phyloP scores from a whole-genome alignment of 2,329 filamentous ascomycete genomes.

The Colletotrichum liaoningense region DNA sequence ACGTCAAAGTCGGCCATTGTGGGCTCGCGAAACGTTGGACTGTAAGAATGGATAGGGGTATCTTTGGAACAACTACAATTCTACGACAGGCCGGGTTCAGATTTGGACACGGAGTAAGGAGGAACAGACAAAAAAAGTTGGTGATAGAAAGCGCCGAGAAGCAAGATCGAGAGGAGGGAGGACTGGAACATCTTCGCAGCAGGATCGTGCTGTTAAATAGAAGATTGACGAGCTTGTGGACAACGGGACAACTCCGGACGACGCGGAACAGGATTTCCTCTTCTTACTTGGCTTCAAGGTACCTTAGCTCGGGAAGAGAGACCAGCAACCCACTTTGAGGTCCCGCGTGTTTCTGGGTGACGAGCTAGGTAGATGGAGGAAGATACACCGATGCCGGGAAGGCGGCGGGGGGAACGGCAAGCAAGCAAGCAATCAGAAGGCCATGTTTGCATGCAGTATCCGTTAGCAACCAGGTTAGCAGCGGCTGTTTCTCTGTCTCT shows the following conservation, averaged over 20 bases:
- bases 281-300: background rate
- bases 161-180: background rate
- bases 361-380: background rate
- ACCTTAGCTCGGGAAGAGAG: background rate
- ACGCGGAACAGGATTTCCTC: background rate
- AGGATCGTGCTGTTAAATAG: conserved; percentile 28
- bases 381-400: background rate
- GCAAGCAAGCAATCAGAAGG: conserved; percentile 12
- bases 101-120: background rate
- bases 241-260: conserved; percentile 24
- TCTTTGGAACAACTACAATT: background rate
- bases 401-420: background rate
- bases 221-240: conserved; percentile 2
- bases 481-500: background rate
- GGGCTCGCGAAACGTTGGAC: background rate
- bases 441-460: conserved; percentile 6
- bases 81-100: background rate
- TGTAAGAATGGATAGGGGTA: background rate
- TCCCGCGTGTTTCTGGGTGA: background rate
- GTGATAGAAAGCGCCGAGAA: background rate
- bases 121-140: background rate
- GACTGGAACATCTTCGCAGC: background rate
- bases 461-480: conserved; percentile 3
- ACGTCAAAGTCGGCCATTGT: conserved; percentile 60
- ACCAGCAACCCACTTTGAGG: background rate